These are phyloP conservation scores for Globisporangium camurandrum DNA, from an alignment of 352 stramenopile species.

Conservation along the genomic window DNA sequence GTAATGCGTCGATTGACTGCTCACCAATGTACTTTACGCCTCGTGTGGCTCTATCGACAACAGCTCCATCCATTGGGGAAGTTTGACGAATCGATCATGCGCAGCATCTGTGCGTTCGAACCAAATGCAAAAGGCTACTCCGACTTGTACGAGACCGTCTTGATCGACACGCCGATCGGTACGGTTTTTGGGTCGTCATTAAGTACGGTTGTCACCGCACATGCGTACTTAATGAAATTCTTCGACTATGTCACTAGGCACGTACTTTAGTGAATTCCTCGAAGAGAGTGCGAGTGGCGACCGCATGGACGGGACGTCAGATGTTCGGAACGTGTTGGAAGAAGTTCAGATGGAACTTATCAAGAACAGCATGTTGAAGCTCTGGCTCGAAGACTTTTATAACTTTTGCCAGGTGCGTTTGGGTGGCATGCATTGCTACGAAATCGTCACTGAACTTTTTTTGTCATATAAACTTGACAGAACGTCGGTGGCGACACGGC, in stretches of 20 bases:
- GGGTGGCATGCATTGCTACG: neutral
- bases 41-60: neutral
- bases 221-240: neutral
- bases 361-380: conserved; percentile 98
- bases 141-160: conserved; percentile 98
- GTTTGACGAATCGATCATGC: conserved; percentile 99
- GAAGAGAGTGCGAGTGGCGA: conserved; percentile 88
- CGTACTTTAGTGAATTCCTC: conserved; percentile 97
- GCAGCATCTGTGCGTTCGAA: conserved; percentile 98
- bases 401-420: conserved; percentile 85
- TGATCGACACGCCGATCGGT: conserved; percentile 98
- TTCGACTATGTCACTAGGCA: too few species aligned
- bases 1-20: neutral
- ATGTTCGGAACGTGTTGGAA: conserved; percentile 95
- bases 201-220: too few species aligned
- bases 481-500: conserved; percentile 95
- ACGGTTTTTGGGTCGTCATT: conserved; percentile 3
- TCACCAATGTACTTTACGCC: neutral
- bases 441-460: neutral
- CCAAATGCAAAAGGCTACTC: conserved; percentile 95
- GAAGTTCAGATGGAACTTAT: conserved; percentile 99
- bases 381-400: conserved; percentile 94
- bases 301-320: conserved; percentile 76
- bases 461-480: conserved; percentile 13
- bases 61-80: conserved; percentile 98